A percentile compares a stretch with the other conserved stretches of the same genome.
Conservation (phyloP, 2,329 filamentous ascomycete genomes). For the Fusarium nygamai region DNA sequence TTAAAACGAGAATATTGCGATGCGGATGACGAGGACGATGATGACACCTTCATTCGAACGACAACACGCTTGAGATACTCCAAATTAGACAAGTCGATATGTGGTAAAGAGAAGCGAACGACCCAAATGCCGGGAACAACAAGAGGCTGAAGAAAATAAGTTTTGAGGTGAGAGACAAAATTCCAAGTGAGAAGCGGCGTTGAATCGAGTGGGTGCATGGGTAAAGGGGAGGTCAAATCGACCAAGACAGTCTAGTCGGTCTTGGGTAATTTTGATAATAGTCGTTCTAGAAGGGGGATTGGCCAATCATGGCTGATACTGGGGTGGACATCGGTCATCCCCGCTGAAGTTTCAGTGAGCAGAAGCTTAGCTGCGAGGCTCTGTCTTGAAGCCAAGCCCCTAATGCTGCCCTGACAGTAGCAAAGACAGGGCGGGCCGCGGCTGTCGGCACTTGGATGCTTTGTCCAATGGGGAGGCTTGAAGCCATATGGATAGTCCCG, state of each 20-base stretch:
- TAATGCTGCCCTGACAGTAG: slow-evolving; percentile 10
- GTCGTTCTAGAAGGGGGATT: slow-evolving; percentile 27
- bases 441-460: slow-evolving; percentile 1
- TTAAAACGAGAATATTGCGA: background rate
- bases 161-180: slow-evolving; percentile 21
- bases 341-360: slow-evolving; percentile 9
- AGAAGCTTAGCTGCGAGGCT: slow-evolving; percentile 28
- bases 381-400: slow-evolving; percentile 15
- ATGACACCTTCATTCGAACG: slow-evolving; percentile 17
- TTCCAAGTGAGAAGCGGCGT: slow-evolving; percentile 15
- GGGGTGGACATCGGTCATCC: background rate
- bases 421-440: slow-evolving; percentile 6
- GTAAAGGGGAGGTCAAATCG: slow-evolving; percentile 22
- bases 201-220: slow-evolving; percentile 18
- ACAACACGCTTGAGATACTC: background rate
- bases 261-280: slow-evolving; percentile 3
- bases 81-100: background rate
- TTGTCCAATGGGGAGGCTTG: slow-evolving; percentile 6
- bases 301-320: background rate
- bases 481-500: slow-evolving; percentile 5
- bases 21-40: background rate
- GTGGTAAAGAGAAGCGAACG: background rate
- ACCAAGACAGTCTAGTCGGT: background rate
- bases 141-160: background rate
- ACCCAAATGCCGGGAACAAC: background rate